A percentile compares a stretch with the other conserved stretches of the same genome.
These are phyloP conservation scores for Metschnikowia continentalis DNA, from an alignment of 805 yeast species.

Conservation along the genomic window DNA sequence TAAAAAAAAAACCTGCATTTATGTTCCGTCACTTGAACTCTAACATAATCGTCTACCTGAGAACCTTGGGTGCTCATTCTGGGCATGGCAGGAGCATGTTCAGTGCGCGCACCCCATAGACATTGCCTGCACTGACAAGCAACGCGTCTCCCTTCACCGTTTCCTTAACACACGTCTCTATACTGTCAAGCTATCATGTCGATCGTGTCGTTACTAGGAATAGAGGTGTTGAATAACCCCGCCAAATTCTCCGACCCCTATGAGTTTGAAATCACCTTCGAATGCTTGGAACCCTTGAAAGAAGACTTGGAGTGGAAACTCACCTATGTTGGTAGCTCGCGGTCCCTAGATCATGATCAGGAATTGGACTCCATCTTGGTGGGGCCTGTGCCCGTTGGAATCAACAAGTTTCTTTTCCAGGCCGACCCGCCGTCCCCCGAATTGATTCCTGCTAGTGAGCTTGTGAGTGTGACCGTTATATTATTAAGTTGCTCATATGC, in stretches of 20 bases:
- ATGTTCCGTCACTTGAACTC: too few relatives aligned
- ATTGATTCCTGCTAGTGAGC: slow-evolving; percentile 90
- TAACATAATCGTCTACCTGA: too few relatives aligned
- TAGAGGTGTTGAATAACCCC: slow-evolving; percentile 90
- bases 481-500: slow-evolving; percentile 88
- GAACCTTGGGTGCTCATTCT: too few relatives aligned
- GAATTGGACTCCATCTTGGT: slow-evolving; percentile 94
- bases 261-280: slow-evolving; percentile 95
- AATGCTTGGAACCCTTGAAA: slow-evolving; percentile 87
- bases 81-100: too few relatives aligned
- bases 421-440: slow-evolving; percentile 98
- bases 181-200: slow-evolving; percentile 52
- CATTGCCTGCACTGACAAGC: background rate
- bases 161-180: background rate
- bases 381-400: slow-evolving; percentile 98
- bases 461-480: slow-evolving; percentile 93
- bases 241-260: slow-evolving; percentile 91
- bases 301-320: slow-evolving; percentile 96
- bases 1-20: too few relatives aligned
- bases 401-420: slow-evolving; percentile 84
- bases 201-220: slow-evolving; percentile 86
- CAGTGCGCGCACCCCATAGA: background rate
- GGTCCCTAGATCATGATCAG: slow-evolving; percentile 94
- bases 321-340: slow-evolving; percentile 93
- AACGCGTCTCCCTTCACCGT: background rate